phyloP scores from a whole-genome alignment of 2,329 filamentous ascomycete species.

The Plenodomus tracheiphilus region DNA sequence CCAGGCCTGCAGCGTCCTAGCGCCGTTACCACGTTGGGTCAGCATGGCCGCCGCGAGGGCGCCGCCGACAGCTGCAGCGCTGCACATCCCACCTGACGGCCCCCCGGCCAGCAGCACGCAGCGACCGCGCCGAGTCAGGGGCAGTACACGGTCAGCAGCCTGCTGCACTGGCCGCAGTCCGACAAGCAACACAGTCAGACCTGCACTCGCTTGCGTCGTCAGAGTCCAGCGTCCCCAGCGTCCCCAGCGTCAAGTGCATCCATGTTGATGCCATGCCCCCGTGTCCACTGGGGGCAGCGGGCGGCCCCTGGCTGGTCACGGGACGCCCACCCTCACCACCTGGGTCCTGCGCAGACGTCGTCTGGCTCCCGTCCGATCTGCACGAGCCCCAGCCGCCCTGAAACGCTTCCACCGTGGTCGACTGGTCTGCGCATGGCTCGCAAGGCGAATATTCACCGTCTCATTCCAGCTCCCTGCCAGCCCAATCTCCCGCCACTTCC shows the following conservation, averaged over 20 bases:
- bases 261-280: too few relatives aligned
- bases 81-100: too few relatives aligned
- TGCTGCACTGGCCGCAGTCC: constrained; percentile 11
- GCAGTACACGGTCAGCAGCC: neutral
- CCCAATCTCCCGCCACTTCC: neutral
- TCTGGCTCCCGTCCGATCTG: constrained; percentile 29
- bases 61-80: too few relatives aligned
- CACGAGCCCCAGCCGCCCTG: constrained; percentile 19
- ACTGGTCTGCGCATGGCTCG: neutral
- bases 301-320: constrained; percentile 3
- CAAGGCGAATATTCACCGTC: neutral
- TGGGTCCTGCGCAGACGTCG: neutral
- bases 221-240: too few relatives aligned
- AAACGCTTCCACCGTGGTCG: constrained; percentile 18
- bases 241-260: neutral
- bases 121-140: too few relatives aligned
- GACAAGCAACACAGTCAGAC: constrained; percentile 24
- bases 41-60: neutral
- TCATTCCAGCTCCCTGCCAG: neutral
- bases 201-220: neutral
- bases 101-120: too few relatives aligned
- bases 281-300: too few relatives aligned
- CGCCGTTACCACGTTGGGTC: too few relatives aligned
- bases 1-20: neutral
- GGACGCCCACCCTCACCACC: constrained; percentile 1